Evolutionary conservation across 2,329 filamentous ascomycete species (phyloP).

Genomic region (Cladosporium sp.): DNA sequence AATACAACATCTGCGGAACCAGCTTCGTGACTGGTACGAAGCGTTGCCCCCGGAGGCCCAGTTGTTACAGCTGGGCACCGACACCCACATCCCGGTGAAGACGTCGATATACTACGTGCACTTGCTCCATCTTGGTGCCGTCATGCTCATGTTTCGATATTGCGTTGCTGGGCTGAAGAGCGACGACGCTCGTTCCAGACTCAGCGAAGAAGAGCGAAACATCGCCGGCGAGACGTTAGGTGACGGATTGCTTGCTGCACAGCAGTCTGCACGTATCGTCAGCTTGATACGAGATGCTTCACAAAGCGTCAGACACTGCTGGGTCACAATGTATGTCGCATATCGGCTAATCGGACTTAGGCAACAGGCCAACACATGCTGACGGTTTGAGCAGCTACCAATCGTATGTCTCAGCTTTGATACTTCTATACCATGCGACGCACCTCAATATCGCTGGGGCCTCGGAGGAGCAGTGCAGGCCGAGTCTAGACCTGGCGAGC

Average conservation of each 20-base stretch:
- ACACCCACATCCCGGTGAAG: not conserved
- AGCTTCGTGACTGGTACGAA: not conserved
- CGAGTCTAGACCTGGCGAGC: not conserved
- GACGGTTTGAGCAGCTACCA: not conserved
- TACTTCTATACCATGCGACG: not conserved
- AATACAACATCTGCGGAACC: not conserved
- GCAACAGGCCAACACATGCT: not conserved
- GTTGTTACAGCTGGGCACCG: not conserved
- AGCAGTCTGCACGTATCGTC: not conserved
- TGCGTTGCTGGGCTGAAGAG: not conserved
- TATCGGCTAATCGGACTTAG: too few species aligned
- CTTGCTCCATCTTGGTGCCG: constrained; percentile 1
- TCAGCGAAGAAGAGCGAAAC: not conserved
- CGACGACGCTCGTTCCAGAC: not conserved
- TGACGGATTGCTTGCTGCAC: not conserved
- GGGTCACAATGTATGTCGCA: constrained; percentile 1
- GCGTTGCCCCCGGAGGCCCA: not conserved
- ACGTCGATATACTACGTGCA: constrained; percentile 6
- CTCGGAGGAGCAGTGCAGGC: not conserved
- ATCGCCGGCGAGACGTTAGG: not conserved
- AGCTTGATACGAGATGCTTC: not conserved
- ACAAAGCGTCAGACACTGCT: constrained; percentile 1
- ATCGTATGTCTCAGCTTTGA: constrained; percentile 8
- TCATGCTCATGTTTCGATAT: constrained; percentile 7
- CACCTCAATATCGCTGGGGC: not conserved